Base-by-base conservation (phyloP, 1,284 basidiomycete genomes). In the Tausonia pullulans region DNA sequence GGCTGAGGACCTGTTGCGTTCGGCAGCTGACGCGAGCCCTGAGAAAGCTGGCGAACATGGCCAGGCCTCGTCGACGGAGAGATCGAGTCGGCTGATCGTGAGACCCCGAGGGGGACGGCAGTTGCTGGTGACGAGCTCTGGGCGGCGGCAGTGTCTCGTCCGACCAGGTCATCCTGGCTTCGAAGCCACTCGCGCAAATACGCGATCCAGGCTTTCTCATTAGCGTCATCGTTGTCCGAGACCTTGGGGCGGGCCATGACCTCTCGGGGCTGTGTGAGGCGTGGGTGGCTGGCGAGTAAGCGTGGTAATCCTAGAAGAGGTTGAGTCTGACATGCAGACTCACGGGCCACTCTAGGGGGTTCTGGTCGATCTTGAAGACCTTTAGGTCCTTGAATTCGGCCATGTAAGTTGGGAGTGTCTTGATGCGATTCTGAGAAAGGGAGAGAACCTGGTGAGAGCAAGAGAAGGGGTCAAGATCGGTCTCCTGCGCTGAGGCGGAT, bases 261-360 rank as follows among this genome's bases (percentile, higher is more conserved):
- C 52, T 75, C 73, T 13, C 64, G 67, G 1, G 75, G 74, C 72
- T 72, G 61, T 27, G 27, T 27, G 27, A 27, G 27, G 27, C 27
- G 27, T 27, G 27, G 27, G 27, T 27, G 27, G 27, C 27, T 1
- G 27, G 27, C 27, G 27, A 27, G 27, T 27, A 8, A 39, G 10
- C 41, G 39, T 39, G 55, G 46, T 5, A 44, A 44, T 9, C 8
- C 10, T 14, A 49, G 60, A 59, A 3, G 55, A 41, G n/a, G 54
- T 10, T 54, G 53, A 58, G 57, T 46, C 67, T 49, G 39, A 67
- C 52, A 52, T 70, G 69, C 2, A 65, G 8, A 74, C 72, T 71
- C 41, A 78, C 76, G 1, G 95, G 95, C 92, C 93, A 98, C 74
- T 91, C 86, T 50, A 97, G 81, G 1, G 91, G 91, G 72, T 98